phyloP scores from a whole-genome alignment of 345 rosid genomes.

The Syzygium grande region DNA sequence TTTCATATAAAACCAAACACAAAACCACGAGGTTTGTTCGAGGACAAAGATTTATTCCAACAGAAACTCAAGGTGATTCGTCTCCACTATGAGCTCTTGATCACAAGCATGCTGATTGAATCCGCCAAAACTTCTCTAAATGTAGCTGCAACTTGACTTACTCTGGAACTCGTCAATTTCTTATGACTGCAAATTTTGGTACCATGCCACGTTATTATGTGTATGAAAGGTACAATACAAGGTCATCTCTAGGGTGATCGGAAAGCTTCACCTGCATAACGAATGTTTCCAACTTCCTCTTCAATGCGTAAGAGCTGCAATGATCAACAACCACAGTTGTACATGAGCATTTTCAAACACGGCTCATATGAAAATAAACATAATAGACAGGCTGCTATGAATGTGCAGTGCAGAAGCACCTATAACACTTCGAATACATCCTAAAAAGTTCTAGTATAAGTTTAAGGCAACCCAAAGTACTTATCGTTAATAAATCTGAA shows the following conservation, averaged over 20 bases:
- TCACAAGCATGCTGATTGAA: not conserved
- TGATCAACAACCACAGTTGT: not conserved
- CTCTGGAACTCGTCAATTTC: not conserved
- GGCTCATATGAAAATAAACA: not conserved
- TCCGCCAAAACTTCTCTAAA: not conserved
- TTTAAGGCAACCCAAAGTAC: not conserved
- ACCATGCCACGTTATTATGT: not conserved
- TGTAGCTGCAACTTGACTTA: not conserved
- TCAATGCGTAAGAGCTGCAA: constrained; percentile 96
- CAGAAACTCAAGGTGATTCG: not conserved
- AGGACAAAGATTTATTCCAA: not conserved
- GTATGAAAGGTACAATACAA: not conserved
- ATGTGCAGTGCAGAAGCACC: not conserved
- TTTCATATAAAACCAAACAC: not conserved
- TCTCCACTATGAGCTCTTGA: not conserved
- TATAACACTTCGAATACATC: not conserved
- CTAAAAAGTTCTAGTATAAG: not conserved
- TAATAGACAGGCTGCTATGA: not conserved
- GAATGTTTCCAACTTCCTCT: constrained; percentile 85
- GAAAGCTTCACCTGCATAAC: constrained; percentile 81
- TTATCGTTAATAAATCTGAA: not conserved
- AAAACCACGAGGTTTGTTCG: not conserved
- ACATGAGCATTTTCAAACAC: not conserved
- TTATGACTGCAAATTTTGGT: not conserved
- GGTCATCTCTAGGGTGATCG: constrained; percentile 50